Base-by-base conservation (phyloP, 805 yeast species). In the Brettanomyces nanus region DNA sequence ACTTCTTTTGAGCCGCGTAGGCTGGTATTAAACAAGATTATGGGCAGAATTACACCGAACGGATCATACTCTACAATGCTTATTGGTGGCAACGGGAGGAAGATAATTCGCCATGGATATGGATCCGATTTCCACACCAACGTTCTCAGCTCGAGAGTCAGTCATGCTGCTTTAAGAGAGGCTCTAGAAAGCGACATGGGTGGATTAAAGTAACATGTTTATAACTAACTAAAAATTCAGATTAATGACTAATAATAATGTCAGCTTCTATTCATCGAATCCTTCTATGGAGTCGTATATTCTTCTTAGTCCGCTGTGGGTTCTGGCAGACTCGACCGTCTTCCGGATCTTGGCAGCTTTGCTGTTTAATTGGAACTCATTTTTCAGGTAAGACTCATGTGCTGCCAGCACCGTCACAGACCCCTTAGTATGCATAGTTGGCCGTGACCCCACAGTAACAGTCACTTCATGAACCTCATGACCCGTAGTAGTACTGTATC, bases 141-240 rank as follows among this genome's bases (percentile, higher is more conserved):
- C 5, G 64, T 59, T 17, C 34, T 56, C n/a, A 53, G 53, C 30
- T 55, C 68, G 10, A 57, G 66, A 32, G 63, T 72, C 21, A 71
- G 74, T 41, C 72, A 64, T 45, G 59, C 64, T n/a, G 69, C 73
- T 1, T 49, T 71, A 15, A 51, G 63, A 40, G 76, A 71, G 28
- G 77, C 77, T 3, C 52, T 71, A 22, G 49, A 52, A 32, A 42
- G 44, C 37, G 48, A 50, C 6, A 48, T 57, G 35, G 25, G 11
- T 9, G 17, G 10, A n/a, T n/a, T 13, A 10, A 23, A 23, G 9
- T n/a, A n/a, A n/a, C n/a, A n/a, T n/a, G n/a, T n/a, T n/a, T n/a
- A n/a, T n/a, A n/a, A n/a, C n/a, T n/a, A n/a, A n/a, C n/a, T n/a
- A n/a, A n/a, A n/a, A n/a, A n/a, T n/a, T n/a, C n/a, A n/a, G n/a